Evolutionary conservation across 1,284 basidiomycete genomes (phyloP).

Genomic region (Cutaneotrichosporon spelunceum): DNA sequence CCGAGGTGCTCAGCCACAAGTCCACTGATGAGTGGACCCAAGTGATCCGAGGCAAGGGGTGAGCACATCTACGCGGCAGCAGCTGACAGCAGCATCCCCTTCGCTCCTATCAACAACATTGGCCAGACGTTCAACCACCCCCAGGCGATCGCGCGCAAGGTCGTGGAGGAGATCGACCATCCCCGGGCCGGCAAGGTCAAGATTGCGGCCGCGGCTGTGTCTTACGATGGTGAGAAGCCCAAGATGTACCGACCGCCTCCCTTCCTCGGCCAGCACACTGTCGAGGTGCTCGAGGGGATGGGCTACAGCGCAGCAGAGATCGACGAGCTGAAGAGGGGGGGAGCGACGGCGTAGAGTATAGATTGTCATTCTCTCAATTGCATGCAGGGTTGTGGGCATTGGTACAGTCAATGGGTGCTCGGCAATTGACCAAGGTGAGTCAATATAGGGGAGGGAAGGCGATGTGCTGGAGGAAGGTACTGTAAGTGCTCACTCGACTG

Average conservation of each 20-base stretch:
- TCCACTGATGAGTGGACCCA: conserved; percentile 69
- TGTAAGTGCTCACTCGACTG: not conserved
- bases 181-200: conserved; percentile 77
- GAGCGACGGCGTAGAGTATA: conserved; percentile 23
- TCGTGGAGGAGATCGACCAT: conserved; percentile 67
- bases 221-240: conserved; percentile 73
- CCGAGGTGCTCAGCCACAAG: conserved; percentile 59
- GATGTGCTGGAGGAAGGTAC: not conserved
- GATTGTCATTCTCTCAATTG: not conserved
- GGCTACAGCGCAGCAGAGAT: conserved; percentile 64
- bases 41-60: conserved; percentile 72
- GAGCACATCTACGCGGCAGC: conserved; percentile 29
- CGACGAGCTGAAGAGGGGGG: conserved; percentile 58
- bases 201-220: conserved; percentile 78
- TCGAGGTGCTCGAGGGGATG: conserved; percentile 71
- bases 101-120: conserved; percentile 89
- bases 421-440: too few species aligned
- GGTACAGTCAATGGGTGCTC: too few species aligned
- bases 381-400: conserved; percentile 9
- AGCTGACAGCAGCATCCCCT: conserved; percentile 63
- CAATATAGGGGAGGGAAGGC: not conserved
- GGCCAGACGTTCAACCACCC: conserved; percentile 85
- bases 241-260: conserved; percentile 70
- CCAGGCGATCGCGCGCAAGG: conserved; percentile 67
- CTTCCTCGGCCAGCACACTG: conserved; percentile 77